phyloP scores from a whole-genome alignment of 2,329 filamentous ascomycete species.

The Alternaria dauci region DNA sequence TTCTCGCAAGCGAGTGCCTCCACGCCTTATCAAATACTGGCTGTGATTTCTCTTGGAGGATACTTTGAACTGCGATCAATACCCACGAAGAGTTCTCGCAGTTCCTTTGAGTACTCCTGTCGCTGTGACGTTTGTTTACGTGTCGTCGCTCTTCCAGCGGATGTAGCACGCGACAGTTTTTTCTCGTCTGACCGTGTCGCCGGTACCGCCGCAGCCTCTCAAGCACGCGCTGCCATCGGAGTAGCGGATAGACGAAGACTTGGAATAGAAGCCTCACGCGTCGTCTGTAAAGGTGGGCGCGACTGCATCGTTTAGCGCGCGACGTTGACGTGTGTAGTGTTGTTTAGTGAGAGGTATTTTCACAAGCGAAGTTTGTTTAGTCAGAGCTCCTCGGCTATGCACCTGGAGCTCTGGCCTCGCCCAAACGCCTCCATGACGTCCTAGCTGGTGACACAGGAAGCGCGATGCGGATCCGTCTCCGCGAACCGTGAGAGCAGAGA shows the following conservation, averaged over 20 bases:
- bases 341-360: conserved; percentile 8
- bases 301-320: neutral
- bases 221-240: neutral
- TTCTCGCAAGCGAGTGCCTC: conserved; percentile 28
- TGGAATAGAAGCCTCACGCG: neutral
- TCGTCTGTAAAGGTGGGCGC: neutral
- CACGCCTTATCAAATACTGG: conserved; percentile 22
- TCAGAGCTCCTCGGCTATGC: conserved; percentile 30
- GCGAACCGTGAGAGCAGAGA: conserved; percentile 20
- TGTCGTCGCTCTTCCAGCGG: neutral
- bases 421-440: conserved; percentile 34
- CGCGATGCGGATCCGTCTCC: conserved; percentile 32
- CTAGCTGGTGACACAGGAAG: conserved; percentile 20
- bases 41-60: conserved; percentile 31
- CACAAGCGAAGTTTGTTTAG: conserved; percentile 26
- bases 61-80: conserved; percentile 44
- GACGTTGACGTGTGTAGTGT: conserved; percentile 1
- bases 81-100: conserved; percentile 36
- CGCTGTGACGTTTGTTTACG: neutral
- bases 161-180: neutral
- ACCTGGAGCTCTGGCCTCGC: conserved; percentile 21
- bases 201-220: neutral
- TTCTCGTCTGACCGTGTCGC: neutral
- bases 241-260: neutral
- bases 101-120: conserved; percentile 42